Evolutionary conservation across 805 yeast genomes (phyloP).

Genomic region (Saturnispora hagleri): DNA sequence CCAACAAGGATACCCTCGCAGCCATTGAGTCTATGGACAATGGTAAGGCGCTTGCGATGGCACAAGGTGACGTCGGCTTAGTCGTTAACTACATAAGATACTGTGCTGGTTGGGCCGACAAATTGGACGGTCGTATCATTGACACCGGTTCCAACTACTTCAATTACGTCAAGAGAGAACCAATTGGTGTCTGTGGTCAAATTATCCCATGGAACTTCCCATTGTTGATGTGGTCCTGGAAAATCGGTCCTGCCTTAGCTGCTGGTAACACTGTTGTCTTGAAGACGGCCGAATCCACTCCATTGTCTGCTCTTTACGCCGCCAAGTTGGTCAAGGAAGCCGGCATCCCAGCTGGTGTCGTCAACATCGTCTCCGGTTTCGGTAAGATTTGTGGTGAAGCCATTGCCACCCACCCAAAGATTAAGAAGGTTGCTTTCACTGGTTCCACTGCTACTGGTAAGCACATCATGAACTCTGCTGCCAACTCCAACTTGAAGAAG

Average conservation of each 20-base stretch:
- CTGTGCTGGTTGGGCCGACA: constrained; percentile 89
- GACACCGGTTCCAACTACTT: constrained; percentile 70
- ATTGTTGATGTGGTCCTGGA: constrained; percentile 88
- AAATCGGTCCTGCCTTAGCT: constrained; percentile 86
- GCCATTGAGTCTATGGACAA: constrained; percentile 80
- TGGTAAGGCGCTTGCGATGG: constrained; percentile 70
- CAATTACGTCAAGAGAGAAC: constrained; percentile 76
- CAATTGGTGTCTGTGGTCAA: constrained; percentile 92
- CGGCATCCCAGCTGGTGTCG: constrained; percentile 68
- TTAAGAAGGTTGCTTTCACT: constrained; percentile 71
- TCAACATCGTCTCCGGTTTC: constrained; percentile 65
- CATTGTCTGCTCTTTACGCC: constrained; percentile 62
- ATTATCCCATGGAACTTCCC: constrained; percentile 98
- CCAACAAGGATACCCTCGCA: constrained; percentile 62
- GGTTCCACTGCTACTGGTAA: constrained; percentile 76
- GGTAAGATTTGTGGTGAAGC: constrained; percentile 69
- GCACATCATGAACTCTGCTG: constrained; percentile 59
- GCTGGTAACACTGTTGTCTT: constrained; percentile 83
- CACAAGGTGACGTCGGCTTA: constrained; percentile 68
- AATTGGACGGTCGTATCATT: constrained; percentile 64
- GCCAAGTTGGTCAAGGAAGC: constrained; percentile 57
- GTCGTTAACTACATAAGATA: constrained; percentile 66
- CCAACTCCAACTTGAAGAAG: constrained; percentile 57
- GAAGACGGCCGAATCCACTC: constrained; percentile 90
- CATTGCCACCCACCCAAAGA: constrained; percentile 55